Evolutionary conservation across 1,284 basidiomycete species (phyloP), one percentile per base, ranked within the genome.

Genomic region (Spongiforma sp.): DNA sequence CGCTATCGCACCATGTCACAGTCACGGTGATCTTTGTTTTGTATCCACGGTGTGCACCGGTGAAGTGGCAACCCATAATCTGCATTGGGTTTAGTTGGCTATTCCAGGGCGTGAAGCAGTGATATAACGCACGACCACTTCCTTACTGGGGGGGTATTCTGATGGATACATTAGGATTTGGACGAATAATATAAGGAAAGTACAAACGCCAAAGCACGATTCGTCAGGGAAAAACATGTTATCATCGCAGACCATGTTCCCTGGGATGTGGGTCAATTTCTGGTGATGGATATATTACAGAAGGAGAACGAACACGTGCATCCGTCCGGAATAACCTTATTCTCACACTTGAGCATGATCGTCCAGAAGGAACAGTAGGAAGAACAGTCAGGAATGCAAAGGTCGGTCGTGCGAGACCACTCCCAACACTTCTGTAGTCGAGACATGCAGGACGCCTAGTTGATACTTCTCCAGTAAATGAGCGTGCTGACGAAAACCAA

Each of bases 11-110:
- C 67, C 66, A 68, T 14, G 53, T 60, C 24, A 67, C 39, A 2
- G 41, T 52, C 56, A 67, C 26, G 4, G 56, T 67, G 11, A 79
- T 75, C 4, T 62, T 43, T 24, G 28, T 11, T 7, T 3, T 14
- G 46, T 57, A 63, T 1, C 61, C 54, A 15, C 54, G 15, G 32
- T 9, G 24, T 30, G 57, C 67, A 8, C 67, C 67, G 39, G 63
- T 57, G 19, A 69, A 68, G 61, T 68, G 63, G 53, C 57, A 66
- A 5, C 63, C 67, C 32, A 34, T 34, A 33, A 39, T 43, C 67
- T 68, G 30, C 1, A 48, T 15, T 24, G 41, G 43, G n/a, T 12
- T 21, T 24, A 11, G 6, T 46, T 24, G 12, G 9, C n/a, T n/a
- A n/a, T n/a, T 21, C 0, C 24, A 28, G 26, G 21, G 28, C 32